Base-by-base conservation (phyloP, 2,329 filamentous ascomycete species). In the Plectosphaerella sp. region DNA sequence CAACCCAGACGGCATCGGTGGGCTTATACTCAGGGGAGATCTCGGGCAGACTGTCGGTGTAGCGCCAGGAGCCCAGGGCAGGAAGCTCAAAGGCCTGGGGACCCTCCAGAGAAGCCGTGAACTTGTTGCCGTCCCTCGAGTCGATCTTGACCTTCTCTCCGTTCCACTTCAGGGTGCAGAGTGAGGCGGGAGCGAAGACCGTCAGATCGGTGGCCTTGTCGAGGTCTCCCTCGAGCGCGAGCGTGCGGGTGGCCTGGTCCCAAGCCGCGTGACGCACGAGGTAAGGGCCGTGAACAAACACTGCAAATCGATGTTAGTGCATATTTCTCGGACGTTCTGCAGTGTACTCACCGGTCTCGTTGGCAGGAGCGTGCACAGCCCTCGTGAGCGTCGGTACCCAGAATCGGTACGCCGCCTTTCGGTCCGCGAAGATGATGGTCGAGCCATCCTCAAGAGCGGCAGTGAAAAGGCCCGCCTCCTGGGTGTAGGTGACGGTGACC, bases 331-430 rank as follows among this genome's bases (percentile, higher is more conserved):
- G 37, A 43, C 16, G n/a, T 12, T 33, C 28, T 33, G 9, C 2
- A 0, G 3, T 18, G 3, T 4, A 55, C 66, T 52, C 54, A 78
- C 75, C 66, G 18, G 76, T 78, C 42, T 76, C 66, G 25, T 75
- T 67, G 2, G 69, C 70, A 0, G 67, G 66, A 0, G 74, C 71
- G 20, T 71, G 62, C 0, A 78, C 78, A 53, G 82, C 63, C 5
- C 69, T 70, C 0, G 70, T 73, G 8, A 80, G 66, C 1, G 74
- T 67, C 3, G 81, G 77, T 0, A 76, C 77, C 73, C 79, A 84
- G 61, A 84, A 82, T 0, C 71, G 65, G 59, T 83, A 84, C 1
- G 81, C 82, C 0, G 76, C 66, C 1, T 71, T 64, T 11, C 80
- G 70, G 55, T 84, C 80, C 14, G 83, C 66, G 2, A 85, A 63